Percentiles rank a stretch among this genome's conserved stretches.
phyloP scores from a whole-genome alignment of 2,329 filamentous ascomycete species.

The Fusarium papillatum region DNA sequence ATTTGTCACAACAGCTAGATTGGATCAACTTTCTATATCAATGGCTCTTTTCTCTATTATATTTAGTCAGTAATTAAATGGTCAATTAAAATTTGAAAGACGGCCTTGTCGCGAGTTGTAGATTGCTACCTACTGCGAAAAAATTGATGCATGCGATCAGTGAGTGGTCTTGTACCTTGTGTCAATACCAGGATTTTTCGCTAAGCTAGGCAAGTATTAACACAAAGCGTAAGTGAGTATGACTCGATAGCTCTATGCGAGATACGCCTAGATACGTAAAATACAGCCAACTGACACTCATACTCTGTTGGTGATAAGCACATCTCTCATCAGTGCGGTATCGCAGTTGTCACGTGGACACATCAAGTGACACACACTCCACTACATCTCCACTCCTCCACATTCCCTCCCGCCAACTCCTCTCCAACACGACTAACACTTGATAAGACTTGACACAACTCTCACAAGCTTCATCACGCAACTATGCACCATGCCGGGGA shows the following conservation, averaged over 20 bases:
- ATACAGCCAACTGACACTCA: background rate
- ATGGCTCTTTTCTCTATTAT: no score
- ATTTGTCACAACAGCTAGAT: no score
- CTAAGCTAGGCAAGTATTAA: background rate
- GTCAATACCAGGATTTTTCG: no score
- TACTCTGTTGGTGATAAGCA: background rate
- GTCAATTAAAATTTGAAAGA: no score
- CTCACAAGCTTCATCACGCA: background rate
- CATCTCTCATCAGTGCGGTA: background rate
- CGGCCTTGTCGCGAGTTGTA: background rate
- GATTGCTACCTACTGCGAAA: background rate
- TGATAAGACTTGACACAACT: background rate
- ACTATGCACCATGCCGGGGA: conserved; percentile 37
- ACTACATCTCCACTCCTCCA: background rate
- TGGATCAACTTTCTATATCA: no score
- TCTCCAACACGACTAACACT: conserved; percentile 2
- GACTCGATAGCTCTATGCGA: background rate
- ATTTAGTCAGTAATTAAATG: no score
- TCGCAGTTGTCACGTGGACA: background rate
- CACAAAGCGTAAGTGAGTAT: background rate
- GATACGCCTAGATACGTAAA: background rate
- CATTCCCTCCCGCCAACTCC: background rate
- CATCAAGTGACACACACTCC: background rate
- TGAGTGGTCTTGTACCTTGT: no score
- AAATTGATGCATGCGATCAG: no score